Evolutionary conservation across 2,329 filamentous ascomycete species (phyloP), one percentile per base, ranked within the genome.

Genomic region (Ophiocordyceps robertsii): DNA sequence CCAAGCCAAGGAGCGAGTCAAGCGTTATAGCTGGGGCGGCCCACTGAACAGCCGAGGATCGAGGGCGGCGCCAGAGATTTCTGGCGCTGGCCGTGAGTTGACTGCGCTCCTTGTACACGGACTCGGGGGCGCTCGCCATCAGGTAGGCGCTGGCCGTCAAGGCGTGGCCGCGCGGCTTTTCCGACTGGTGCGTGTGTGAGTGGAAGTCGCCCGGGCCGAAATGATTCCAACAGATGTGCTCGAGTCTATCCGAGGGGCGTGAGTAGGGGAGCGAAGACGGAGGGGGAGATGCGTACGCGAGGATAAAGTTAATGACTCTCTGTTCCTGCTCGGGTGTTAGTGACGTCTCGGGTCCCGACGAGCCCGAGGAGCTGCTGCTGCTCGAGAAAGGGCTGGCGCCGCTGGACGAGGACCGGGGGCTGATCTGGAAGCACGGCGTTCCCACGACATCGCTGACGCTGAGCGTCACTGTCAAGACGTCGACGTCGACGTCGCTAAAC

Each of bases 221-320:
- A 50, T 73, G 70, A 43, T 68, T 55, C 66, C 69, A 71, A 57
- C 70, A 74, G 35, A 69, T 62, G 48, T 72, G 70, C 49, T 74
- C 71, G 40, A 73, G 63, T 3, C 69, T 73, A 29, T 29, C 8
- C 7, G 1, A 11, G 16, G 13, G 16, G 24, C 13, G 16, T 10
- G 49, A 44, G 48, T 42, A n/a, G 19, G n/a, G 29, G n/a, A 7
- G 24, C 24, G 24, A 13, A 27, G 17, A 42, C 31, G 5, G 29
- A 6, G 16, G 41, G 38, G 8, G 13, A 38, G 30, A 32, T 29
- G 53, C 68, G 48, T 59, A 74, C 70, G 67, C 64, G 19, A 75
- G 58, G 44, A 75, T 71, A 42, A 74, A 72, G 55, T 75, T 74
- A 47, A 75, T 64, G 16, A 62, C 68, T 37, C 60, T 56, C 37